These are phyloP conservation scores for Neurospora intermedia DNA, from an alignment of 495 filamentous ascomycete species.

Conservation along the genomic window DNA sequence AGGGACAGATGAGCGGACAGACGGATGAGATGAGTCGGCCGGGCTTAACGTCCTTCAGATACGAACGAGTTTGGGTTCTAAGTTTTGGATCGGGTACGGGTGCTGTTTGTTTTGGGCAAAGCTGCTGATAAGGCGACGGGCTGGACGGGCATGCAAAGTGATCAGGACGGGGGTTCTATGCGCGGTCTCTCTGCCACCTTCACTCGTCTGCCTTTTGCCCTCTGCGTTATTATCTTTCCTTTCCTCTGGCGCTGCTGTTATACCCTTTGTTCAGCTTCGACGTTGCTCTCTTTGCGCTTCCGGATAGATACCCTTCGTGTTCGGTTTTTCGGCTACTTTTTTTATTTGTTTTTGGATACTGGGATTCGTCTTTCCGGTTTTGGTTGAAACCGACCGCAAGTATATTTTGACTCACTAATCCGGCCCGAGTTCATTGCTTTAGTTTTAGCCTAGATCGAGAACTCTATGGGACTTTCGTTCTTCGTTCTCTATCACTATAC, in stretches of 20 bases:
- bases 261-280: not conserved
- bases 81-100: not conserved
- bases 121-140: not conserved
- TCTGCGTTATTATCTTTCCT: not conserved
- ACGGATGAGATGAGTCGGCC: not conserved
- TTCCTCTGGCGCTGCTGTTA: not conserved
- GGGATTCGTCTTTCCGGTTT: not conserved
- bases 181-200: not conserved
- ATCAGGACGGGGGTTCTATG: not conserved
- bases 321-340: not conserved
- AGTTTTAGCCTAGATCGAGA: not conserved
- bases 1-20: conserved; percentile 17
- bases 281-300: not conserved
- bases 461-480: not conserved
- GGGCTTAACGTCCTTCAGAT: not conserved
- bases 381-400: not conserved
- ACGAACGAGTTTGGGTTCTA: not conserved
- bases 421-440: not conserved
- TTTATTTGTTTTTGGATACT: not conserved
- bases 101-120: not conserved
- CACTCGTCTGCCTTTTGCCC: not conserved
- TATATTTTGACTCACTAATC: not conserved
- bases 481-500: not conserved
- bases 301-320: not conserved
- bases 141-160: not conserved